A percentile compares a stretch with the other conserved stretches of the same genome.
These are phyloP conservation scores for Trichoderma virens DNA, from an alignment of 495 filamentous ascomycete species.

Conservation along the genomic window DNA sequence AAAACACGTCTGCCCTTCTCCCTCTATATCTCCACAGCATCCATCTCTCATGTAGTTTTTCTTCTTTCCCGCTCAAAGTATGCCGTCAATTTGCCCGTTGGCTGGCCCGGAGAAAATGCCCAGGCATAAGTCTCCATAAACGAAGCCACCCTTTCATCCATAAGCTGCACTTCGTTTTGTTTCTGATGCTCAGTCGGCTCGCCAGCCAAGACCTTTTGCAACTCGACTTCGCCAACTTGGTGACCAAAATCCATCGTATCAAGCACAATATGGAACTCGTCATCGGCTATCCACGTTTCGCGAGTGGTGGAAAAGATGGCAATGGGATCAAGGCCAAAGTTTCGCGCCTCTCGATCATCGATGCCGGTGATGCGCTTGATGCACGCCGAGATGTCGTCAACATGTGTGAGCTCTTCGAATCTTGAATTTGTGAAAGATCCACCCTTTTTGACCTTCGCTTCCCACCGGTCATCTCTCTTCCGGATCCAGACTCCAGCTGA, in stretches of 20 bases:
- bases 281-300: slow-evolving; percentile 25
- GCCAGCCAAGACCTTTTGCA: slow-evolving; percentile 13
- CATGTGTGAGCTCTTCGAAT: slow-evolving; percentile 22
- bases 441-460: slow-evolving; percentile 23
- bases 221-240: slow-evolving; percentile 32
- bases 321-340: slow-evolving; percentile 22
- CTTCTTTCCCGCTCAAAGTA: slow-evolving; percentile 24
- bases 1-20: no score
- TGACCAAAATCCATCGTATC: slow-evolving; percentile 31
- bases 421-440: slow-evolving; percentile 22
- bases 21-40: background rate
- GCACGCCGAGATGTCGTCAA: slow-evolving; percentile 9
- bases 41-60: background rate
- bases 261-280: slow-evolving; percentile 26
- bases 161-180: slow-evolving; percentile 19
- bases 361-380: background rate
- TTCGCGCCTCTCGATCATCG: background rate
- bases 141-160: slow-evolving; percentile 25
- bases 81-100: slow-evolving; percentile 32
- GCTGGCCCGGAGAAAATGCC: slow-evolving; percentile 25
- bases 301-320: slow-evolving; percentile 25
- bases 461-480: slow-evolving; percentile 21
- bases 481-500: slow-evolving; percentile 24
- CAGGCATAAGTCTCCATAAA: slow-evolving; percentile 32
- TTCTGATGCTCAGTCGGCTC: slow-evolving; percentile 17